Percentiles rank a stretch among this genome's conserved stretches.
These are phyloP conservation scores for Adansonia gregorii DNA, from an alignment of 441 rosid species.

Conservation along the genomic window DNA sequence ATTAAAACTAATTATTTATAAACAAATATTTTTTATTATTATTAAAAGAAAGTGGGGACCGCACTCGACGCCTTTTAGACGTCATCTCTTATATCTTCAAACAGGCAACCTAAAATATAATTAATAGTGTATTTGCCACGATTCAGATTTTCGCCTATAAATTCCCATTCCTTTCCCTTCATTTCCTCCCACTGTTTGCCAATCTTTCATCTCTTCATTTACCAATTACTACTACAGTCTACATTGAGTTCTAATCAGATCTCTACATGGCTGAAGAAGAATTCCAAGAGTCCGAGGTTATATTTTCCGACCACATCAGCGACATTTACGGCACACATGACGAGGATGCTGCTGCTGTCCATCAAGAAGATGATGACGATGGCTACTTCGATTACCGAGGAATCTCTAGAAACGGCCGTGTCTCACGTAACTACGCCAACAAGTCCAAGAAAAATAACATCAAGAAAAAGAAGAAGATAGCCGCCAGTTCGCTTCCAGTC, in stretches of 20 bases:
- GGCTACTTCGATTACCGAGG: slow-evolving; percentile 24
- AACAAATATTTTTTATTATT: not conserved
- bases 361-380: not conserved
- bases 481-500: slow-evolving; percentile 47
- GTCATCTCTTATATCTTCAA: slow-evolving; percentile 33
- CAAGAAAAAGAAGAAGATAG: slow-evolving; percentile 32
- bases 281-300: slow-evolving; percentile 71
- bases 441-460: slow-evolving; percentile 19
- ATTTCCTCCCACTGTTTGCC: slow-evolving; percentile 30
- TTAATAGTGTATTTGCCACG: slow-evolving; percentile 30
- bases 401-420: slow-evolving; percentile 11
- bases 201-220: not conserved
- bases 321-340: not conserved
- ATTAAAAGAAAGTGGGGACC: slow-evolving; percentile 42
- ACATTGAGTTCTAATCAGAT: not conserved
- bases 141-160: slow-evolving; percentile 33
- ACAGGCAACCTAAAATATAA: slow-evolving; percentile 29
- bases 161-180: slow-evolving; percentile 25
- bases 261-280: slow-evolving; percentile 72
- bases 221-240: not conserved
- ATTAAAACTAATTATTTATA: too few species aligned
- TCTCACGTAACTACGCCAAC: not conserved
- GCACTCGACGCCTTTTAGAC: slow-evolving; percentile 52
- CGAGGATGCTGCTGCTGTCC: not conserved
- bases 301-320: slow-evolving; percentile 50